Percentiles rank a stretch among this genome's conserved stretches.
These are phyloP conservation scores for Stereocaulon alpinum DNA, from an alignment of 495 filamentous ascomycete genomes.

Conservation along the genomic window DNA sequence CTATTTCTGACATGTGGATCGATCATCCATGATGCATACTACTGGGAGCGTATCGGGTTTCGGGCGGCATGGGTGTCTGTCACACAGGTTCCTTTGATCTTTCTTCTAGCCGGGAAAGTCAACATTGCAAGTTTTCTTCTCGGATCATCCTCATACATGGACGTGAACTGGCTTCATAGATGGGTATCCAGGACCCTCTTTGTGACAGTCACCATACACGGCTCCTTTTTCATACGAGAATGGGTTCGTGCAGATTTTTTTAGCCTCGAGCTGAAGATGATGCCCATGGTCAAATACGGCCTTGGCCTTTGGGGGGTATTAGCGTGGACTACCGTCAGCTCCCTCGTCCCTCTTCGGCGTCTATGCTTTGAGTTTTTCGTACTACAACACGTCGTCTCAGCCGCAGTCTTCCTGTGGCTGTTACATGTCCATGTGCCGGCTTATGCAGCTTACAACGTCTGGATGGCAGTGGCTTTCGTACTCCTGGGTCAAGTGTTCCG, in stretches of 20 bases:
- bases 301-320: constrained; percentile 66
- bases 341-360: constrained; percentile 55
- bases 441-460: constrained; percentile 48
- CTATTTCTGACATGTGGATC: constrained; percentile 30
- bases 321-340: constrained; percentile 59
- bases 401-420: constrained; percentile 38
- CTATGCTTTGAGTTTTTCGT: constrained; percentile 74
- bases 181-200: constrained; percentile 70
- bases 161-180: constrained; percentile 76
- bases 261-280: constrained; percentile 46
- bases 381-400: constrained; percentile 62
- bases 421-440: constrained; percentile 50
- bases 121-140: constrained; percentile 60
- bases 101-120: constrained; percentile 68
- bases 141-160: constrained; percentile 62
- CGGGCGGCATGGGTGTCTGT: constrained; percentile 67
- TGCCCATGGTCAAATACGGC: constrained; percentile 56
- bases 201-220: constrained; percentile 63
- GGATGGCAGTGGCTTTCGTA: constrained; percentile 52
- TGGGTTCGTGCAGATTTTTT: constrained; percentile 61
- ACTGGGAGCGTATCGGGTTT: constrained; percentile 63
- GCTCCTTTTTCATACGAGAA: constrained; percentile 57
- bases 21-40: constrained; percentile 8
- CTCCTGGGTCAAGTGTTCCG: constrained; percentile 50
- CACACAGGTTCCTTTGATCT: constrained; percentile 73